phyloP scores from a whole-genome alignment of 2,329 filamentous ascomycete species.

The Pseudocercospora crystallina region DNA sequence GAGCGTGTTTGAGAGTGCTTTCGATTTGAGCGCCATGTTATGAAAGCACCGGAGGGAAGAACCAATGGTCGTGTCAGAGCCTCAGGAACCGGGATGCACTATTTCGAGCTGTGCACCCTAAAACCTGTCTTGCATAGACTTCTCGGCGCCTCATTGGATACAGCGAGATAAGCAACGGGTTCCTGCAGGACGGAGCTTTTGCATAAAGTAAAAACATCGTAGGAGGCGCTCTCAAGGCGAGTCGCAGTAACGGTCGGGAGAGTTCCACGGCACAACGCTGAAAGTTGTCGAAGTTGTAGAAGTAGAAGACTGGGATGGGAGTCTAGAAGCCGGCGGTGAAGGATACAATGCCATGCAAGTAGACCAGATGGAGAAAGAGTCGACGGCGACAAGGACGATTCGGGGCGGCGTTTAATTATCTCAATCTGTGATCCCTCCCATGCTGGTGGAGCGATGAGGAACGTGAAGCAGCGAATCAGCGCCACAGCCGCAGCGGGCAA shows the following conservation, averaged over 20 bases:
- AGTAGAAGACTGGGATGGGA: neutral
- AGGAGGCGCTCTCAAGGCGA: neutral
- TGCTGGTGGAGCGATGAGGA: too few species aligned
- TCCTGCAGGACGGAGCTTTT: conserved; percentile 13
- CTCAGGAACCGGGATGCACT: conserved; percentile 6
- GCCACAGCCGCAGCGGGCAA: neutral
- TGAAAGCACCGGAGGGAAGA: neutral
- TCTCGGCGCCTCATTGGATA: conserved; percentile 3
- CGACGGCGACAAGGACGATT: neutral
- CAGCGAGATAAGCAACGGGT: conserved; percentile 1
- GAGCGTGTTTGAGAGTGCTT: too few species aligned
- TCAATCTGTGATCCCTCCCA: too few species aligned
- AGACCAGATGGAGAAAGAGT: neutral
- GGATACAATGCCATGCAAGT: neutral
- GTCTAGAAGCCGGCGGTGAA: neutral
- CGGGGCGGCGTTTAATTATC: neutral
- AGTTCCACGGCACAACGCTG: conserved; percentile 2
- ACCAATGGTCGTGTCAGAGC: conserved; percentile 1
- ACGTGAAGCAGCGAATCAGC: neutral
- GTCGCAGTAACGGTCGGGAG: neutral
- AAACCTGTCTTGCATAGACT: conserved; percentile 13
- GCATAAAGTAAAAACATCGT: conserved; percentile 1
- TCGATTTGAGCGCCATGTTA: neutral
- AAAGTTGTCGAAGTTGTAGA: neutral
- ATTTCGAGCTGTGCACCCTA: conserved; percentile 8